Percentiles rank a stretch among this genome's conserved stretches.
These are phyloP conservation scores for Acacia concinna DNA, from an alignment of 331 rosid species.

Conservation along the genomic window DNA sequence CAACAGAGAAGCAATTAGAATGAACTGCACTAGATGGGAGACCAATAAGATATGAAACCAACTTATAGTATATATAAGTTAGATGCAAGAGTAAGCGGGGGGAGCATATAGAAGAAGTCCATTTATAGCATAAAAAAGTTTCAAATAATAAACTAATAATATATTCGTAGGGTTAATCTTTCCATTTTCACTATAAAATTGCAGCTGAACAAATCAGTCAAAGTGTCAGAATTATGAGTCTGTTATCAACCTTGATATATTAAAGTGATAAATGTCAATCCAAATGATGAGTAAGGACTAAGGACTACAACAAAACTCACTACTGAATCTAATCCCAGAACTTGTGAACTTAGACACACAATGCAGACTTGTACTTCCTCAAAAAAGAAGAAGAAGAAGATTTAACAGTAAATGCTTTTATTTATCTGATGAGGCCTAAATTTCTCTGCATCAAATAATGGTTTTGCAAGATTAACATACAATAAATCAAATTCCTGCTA, in stretches of 20 bases:
- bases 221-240: not conserved
- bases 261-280: not conserved
- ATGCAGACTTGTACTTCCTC: not conserved
- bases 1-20: conserved; percentile 89
- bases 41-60: conserved; percentile 51
- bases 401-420: not conserved
- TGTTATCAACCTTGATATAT: too few relatives aligned
- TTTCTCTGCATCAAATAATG: not conserved
- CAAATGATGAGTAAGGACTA: not conserved
- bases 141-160: too few relatives aligned
- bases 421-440: not conserved
- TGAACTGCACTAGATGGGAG: conserved; percentile 91
- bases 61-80: not conserved
- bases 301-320: not conserved
- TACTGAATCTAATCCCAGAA: not conserved
- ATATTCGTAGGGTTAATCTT: not conserved
- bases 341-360: not conserved
- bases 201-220: not conserved
- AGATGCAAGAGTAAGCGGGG: not conserved
- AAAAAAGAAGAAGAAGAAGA: not conserved
- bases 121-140: not conserved
- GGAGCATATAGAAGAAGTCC: not conserved
- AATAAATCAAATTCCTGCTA: not conserved
- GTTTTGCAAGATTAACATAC: not conserved
- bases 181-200: not conserved